Evolutionary conservation across 129 eudicot species (phyloP).

Genomic region (Apium graveolens): DNA sequence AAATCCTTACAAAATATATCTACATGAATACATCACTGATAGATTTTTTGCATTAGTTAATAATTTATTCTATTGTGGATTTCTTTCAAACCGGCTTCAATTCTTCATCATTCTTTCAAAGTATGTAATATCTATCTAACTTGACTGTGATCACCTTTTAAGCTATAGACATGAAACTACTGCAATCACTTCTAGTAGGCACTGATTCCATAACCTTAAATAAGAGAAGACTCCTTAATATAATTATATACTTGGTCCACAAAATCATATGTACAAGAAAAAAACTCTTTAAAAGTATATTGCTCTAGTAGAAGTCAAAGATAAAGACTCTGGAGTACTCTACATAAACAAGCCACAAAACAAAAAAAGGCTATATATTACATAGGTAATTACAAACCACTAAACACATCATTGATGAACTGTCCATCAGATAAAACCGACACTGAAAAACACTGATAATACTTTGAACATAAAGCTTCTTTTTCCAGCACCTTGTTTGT

Average conservation of each 20-base stretch:
- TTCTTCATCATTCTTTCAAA: not conserved
- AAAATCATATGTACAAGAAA: not conserved
- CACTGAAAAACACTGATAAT: not conserved
- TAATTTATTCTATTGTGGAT: not conserved
- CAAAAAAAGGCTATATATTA: not conserved
- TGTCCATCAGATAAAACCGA: not conserved
- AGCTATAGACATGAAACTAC: not conserved
- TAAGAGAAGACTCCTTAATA: not conserved
- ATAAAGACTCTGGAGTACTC: not conserved
- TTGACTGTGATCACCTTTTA: not conserved
- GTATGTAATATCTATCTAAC: not conserved
- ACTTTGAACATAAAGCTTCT: not conserved
- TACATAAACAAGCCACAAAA: conserved; percentile 7
- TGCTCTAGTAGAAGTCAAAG: not conserved
- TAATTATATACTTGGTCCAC: not conserved
- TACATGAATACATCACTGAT: not conserved
- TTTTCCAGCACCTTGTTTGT: conserved; percentile 11
- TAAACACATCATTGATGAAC: conserved; percentile 17
- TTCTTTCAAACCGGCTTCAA: not conserved
- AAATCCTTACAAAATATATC: too few relatives aligned
- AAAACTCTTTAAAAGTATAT: conserved; percentile 6
- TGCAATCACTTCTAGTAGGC: not conserved
- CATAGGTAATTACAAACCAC: conserved; percentile 30
- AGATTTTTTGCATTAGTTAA: not conserved
- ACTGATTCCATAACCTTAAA: not conserved